Evolutionary conservation across 768 basidiomycete genomes (phyloP).

Genomic region (Lactifluus rugatus): DNA sequence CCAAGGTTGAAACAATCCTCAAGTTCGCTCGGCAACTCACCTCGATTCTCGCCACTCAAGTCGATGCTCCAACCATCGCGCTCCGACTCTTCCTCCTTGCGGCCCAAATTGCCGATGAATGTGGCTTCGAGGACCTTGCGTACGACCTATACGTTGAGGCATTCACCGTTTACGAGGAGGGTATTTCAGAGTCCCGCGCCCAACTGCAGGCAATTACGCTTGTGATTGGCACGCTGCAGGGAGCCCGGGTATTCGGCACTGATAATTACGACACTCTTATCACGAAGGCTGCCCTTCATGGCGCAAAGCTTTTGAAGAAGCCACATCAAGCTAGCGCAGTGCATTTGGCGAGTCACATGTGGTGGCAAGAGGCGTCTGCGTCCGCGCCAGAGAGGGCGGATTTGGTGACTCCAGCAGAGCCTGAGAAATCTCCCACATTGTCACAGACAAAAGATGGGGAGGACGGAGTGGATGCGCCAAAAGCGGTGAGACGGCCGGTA

Average conservation of each 20-base stretch:
- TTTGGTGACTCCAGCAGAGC: slow-evolving; percentile 26
- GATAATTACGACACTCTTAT: slow-evolving; percentile 98
- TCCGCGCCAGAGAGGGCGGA: slow-evolving; percentile 36
- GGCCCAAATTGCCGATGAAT: slow-evolving; percentile 91
- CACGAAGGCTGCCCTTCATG: slow-evolving; percentile 97
- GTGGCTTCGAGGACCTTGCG: slow-evolving; percentile 88
- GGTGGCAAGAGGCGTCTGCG: slow-evolving; percentile 78
- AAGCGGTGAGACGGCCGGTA: slow-evolving; percentile 23
- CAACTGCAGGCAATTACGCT: slow-evolving; percentile 96
- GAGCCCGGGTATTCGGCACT: slow-evolving; percentile 80
- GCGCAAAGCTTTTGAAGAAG: slow-evolving; percentile 94
- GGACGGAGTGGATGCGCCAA: slow-evolving; percentile 29
- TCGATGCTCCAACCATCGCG: slow-evolving; percentile 87
- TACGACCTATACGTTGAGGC: slow-evolving; percentile 98
- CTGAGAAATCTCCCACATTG: slow-evolving; percentile 26
- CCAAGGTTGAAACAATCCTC: slow-evolving; percentile 78
- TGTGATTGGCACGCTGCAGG: slow-evolving; percentile 84
- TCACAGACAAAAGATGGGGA: slow-evolving; percentile 33
- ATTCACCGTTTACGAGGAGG: slow-evolving; percentile 96
- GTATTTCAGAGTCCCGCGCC: slow-evolving; percentile 89
- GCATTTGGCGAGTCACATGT: slow-evolving; percentile 88
- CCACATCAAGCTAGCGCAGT: slow-evolving; percentile 96
- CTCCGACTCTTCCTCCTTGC: slow-evolving; percentile 92
- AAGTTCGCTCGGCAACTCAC: slow-evolving; percentile 92
- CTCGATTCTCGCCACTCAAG: slow-evolving; percentile 85